Evolutionary conservation across 352 stramenopile species (phyloP).

Genomic region (Aphanomyces stellatus): DNA sequence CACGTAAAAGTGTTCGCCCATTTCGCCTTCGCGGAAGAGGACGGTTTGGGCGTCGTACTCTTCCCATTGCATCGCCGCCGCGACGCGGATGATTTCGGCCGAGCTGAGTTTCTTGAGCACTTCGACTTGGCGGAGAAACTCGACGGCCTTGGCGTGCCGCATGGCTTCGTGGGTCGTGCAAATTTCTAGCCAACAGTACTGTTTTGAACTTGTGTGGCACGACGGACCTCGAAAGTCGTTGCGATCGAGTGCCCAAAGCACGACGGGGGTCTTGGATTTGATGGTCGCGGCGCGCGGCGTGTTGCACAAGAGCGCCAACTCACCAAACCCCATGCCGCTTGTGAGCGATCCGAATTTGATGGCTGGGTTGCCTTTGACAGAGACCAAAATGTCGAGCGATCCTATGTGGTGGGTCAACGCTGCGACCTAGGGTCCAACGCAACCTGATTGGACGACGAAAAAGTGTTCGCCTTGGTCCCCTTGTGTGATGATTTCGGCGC

Average conservation of each 20-base stretch:
- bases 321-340: conserved; percentile 85
- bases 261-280: conserved; percentile 41
- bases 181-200: conserved; percentile 31
- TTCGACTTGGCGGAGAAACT: conserved; percentile 42
- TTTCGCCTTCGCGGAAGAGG: conserved; percentile 63
- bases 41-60: conserved; percentile 44
- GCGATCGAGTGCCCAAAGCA: conserved; percentile 63
- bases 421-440: not conserved
- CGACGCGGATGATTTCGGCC: conserved; percentile 58
- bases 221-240: conserved; percentile 40
- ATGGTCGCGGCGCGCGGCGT: conserved; percentile 92
- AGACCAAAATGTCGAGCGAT: conserved; percentile 62
- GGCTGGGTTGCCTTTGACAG: conserved; percentile 35
- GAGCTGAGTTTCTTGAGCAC: conserved; percentile 63
- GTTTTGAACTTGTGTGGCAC: not conserved
- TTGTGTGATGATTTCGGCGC: conserved; percentile 51
- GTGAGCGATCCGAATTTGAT: conserved; percentile 64
- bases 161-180: conserved; percentile 61
- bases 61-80: conserved; percentile 74
- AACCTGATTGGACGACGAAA: conserved; percentile 43
- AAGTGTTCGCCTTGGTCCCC: conserved; percentile 72
- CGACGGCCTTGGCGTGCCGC: conserved; percentile 46
- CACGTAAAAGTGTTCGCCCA: conserved; percentile 72
- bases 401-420: conserved; percentile 17
- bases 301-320: conserved; percentile 96